Conservation (phyloP, 2,329 filamentous ascomycete species). For the Apiospora pterosperma region DNA sequence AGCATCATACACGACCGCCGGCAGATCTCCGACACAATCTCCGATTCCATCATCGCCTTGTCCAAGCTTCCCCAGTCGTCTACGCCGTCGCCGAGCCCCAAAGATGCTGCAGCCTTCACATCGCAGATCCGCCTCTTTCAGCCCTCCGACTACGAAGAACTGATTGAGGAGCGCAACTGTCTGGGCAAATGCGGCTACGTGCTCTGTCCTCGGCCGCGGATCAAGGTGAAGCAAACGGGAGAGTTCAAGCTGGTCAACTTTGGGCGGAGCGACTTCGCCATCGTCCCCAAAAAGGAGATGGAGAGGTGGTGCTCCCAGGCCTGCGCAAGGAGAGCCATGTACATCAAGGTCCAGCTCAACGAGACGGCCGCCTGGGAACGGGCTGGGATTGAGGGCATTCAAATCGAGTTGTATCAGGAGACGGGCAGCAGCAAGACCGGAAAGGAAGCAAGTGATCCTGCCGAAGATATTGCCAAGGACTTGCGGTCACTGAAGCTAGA, state of each 20-base stretch:
- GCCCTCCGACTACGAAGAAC: constrained; percentile 82
- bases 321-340: constrained; percentile 78
- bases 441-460: constrained; percentile 13
- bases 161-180: constrained; percentile 86
- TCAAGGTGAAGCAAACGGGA: constrained; percentile 51
- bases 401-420: constrained; percentile 67
- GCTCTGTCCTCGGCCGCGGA: constrained; percentile 67
- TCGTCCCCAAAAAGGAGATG: constrained; percentile 68
- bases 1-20: constrained; percentile 79
- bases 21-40: constrained; percentile 70
- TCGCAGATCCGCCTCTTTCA: constrained; percentile 70
- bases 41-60: constrained; percentile 68
- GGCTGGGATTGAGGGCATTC: constrained; percentile 51
- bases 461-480: constrained; percentile 27
- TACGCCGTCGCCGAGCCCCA: constrained; percentile 17
- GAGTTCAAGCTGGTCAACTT: constrained; percentile 64
- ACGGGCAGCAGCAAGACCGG: constrained; percentile 27
- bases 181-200: constrained; percentile 79
- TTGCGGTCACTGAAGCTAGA: constrained; percentile 41
- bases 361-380: constrained; percentile 85
- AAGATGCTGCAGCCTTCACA: constrained; percentile 65
- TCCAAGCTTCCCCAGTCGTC: constrained; percentile 52
- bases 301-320: constrained; percentile 84
- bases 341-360: constrained; percentile 82
- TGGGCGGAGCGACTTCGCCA: constrained; percentile 54